Base-by-base conservation (phyloP, 441 rosid genomes). In the Brassica balearica region DNA sequence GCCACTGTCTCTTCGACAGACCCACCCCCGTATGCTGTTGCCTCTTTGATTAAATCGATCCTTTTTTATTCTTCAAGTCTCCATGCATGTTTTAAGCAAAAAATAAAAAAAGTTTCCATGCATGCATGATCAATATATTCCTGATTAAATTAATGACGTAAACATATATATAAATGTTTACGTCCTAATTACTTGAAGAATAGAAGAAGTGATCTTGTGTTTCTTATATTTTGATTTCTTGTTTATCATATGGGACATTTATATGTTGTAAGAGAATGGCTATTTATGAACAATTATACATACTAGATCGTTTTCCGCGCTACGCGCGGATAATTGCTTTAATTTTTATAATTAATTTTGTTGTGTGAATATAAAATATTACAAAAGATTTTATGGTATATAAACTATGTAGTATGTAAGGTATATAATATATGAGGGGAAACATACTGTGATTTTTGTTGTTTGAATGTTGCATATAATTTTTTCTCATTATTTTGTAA, bases 21-120 rank as follows among this genome's bases (percentile, higher is more conserved):
- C 22, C 69, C 11, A 19, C 38, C 23, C 80, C 80, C n/a, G 77
- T 76, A 10, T 80, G 83, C 70, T 80, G 83, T 43, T 80, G 83
- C 68, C 36, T 80, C 15, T 71, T 55, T 41, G 83, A 80, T 76
- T 80, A 76, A 41, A 62, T 65, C 55, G 3, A 3, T 36, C 8
- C 51, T 61, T 20, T 61, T 51, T 25, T 36, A 2, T 46, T 22
- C 75, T 70, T 51, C 64, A 64, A 23, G 20, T 23, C 12, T 20
- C 29, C 20, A 56, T 56, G 11, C 25, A 9, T 59, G 53, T 23
- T 23, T 22, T 23, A 23, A 23, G 3, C 27, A 23, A 23, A 23
- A 23, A 23, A 23, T 2, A 22, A 23, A 23, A 23, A 3, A 23
- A 23, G 27, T 23, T 15, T 20, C 63, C 20, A 56, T 56, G 11